A percentile compares a stretch with the other conserved stretches of the same genome.
These are phyloP conservation scores for Microdochium nivale DNA, from an alignment of 2,329 filamentous ascomycete genomes.

Conservation along the genomic window DNA sequence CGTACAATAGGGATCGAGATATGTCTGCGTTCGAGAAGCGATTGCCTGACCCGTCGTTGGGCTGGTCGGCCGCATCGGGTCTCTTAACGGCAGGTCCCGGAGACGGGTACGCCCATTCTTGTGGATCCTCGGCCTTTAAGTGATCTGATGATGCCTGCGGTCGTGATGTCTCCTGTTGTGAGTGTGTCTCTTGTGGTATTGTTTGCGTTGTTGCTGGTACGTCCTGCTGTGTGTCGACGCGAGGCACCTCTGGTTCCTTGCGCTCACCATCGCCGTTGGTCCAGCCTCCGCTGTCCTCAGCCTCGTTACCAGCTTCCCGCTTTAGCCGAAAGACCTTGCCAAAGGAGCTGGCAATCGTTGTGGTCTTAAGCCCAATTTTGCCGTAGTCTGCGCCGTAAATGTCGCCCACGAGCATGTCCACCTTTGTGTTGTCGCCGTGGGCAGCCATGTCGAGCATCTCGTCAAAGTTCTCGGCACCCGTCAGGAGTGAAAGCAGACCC, in stretches of 20 bases:
- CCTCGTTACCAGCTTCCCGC: slow-evolving; percentile 68
- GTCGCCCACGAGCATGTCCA: slow-evolving; percentile 95
- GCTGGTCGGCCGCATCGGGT: slow-evolving; percentile 1
- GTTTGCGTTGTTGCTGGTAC: slow-evolving; percentile 10
- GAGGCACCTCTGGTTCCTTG: neutral
- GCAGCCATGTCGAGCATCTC: slow-evolving; percentile 94
- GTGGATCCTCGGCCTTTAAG: neutral
- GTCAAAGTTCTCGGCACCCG: slow-evolving; percentile 91
- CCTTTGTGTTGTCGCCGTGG: slow-evolving; percentile 80
- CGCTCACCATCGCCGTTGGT: slow-evolving; percentile 38
- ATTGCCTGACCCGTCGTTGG: slow-evolving; percentile 22
- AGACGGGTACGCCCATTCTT: neutral
- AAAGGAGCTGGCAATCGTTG: slow-evolving; percentile 91
- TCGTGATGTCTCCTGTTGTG: slow-evolving; percentile 6
- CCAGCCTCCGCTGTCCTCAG: slow-evolving; percentile 61
- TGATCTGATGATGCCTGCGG: slow-evolving; percentile 6
- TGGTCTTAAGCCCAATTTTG: slow-evolving; percentile 94
- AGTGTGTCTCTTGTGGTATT: slow-evolving; percentile 8
- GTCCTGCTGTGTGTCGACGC: too few relatives aligned
- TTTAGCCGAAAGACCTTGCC: slow-evolving; percentile 96
- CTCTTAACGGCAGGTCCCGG: neutral
- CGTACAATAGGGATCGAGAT: slow-evolving; percentile 83
- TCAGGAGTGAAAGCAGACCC: slow-evolving; percentile 86
- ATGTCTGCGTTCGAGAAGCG: slow-evolving; percentile 78
- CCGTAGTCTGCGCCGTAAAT: slow-evolving; percentile 95